Percentiles rank a stretch among this genome's conserved stretches.
Conservation (phyloP, 805 yeast species). For the Yarrowia hollandica region DNA sequence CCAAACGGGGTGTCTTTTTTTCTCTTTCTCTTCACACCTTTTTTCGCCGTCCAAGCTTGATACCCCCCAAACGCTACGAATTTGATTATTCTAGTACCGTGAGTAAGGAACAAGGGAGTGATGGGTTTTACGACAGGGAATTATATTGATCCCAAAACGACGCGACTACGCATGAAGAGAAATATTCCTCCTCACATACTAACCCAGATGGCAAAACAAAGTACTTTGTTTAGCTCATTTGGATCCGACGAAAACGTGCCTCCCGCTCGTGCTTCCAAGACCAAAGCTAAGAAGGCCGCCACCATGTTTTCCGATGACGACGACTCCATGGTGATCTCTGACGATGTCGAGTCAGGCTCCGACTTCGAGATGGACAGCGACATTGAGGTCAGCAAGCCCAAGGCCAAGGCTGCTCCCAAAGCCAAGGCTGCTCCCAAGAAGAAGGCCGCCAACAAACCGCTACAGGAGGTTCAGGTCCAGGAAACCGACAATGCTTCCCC, state of each 20-base stretch:
- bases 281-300: neutral
- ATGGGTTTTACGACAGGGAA: too few relatives aligned
- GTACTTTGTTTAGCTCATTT: neutral
- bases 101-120: too few relatives aligned
- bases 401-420: neutral
- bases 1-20: neutral
- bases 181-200: too few relatives aligned
- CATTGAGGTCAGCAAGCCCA: neutral
- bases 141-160: too few relatives aligned
- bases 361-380: neutral
- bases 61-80: too few relatives aligned
- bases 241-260: slow-evolving; percentile 18
- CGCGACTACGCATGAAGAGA: too few relatives aligned
- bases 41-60: neutral
- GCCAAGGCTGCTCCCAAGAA: neutral
- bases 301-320: slow-evolving; percentile 14
- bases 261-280: neutral
- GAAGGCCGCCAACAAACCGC: slow-evolving; percentile 6
- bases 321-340: slow-evolving; percentile 13
- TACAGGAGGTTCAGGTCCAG: slow-evolving; percentile 6
- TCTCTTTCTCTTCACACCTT: neutral
- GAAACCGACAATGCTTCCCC: neutral
- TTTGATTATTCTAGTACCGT: too few relatives aligned
- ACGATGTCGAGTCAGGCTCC: neutral
- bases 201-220: slow-evolving; percentile 25